Base-by-base conservation (phyloP, 2,329 filamentous ascomycete genomes). In the Aspergillus arachidicola region DNA sequence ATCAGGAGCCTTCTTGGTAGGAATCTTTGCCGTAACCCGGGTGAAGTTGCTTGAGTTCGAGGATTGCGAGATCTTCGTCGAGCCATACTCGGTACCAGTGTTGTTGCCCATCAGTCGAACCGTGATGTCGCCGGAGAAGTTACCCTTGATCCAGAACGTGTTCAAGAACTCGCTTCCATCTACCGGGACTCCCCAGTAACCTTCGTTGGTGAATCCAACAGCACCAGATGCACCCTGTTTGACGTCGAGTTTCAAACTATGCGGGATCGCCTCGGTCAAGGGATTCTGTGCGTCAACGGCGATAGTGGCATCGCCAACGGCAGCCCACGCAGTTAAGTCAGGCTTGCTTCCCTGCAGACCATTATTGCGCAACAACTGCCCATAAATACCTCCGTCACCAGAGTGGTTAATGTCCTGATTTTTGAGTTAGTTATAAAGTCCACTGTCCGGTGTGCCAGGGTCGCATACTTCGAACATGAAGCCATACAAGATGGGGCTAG, bases 361-460 rank as follows among this genome's bases (percentile, higher is more conserved):
- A 56, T 89, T 84, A 75, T 92, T 92, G 58, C 84, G 85, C 61
- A 92, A 85, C 61, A 92, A 76, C 71, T 92, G 89, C 56, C 87
- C 89, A 72, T 92, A 92, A 65, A 92, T 85, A 6, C 89, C 90
- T 26, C 90, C 89, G 71, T 92, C 90, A 2, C 89, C 89, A 2
- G 86, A 89, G 73, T 90, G 86, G 75, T 87, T 87, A 73, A 89
- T 89, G 59, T 87, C 86, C 84, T 87, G 57, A 41, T 16, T 11
- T 0, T 1, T 16, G 28, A 11, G 41, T 28, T 30, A 50, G 16
- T 53, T 36, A 34, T 30, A 2, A 14, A 9, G 21, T 28, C 5
- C 10, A 12, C 7, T 45, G 11, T n/a, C n/a, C 3, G 26, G 43
- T 16, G 43, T 36, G 54, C 46, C 38, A 16, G 10, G 23, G 19